Evolutionary conservation across 2,329 filamentous ascomycete species (phyloP).

Genomic region (Pestalotiopsis fici): DNA sequence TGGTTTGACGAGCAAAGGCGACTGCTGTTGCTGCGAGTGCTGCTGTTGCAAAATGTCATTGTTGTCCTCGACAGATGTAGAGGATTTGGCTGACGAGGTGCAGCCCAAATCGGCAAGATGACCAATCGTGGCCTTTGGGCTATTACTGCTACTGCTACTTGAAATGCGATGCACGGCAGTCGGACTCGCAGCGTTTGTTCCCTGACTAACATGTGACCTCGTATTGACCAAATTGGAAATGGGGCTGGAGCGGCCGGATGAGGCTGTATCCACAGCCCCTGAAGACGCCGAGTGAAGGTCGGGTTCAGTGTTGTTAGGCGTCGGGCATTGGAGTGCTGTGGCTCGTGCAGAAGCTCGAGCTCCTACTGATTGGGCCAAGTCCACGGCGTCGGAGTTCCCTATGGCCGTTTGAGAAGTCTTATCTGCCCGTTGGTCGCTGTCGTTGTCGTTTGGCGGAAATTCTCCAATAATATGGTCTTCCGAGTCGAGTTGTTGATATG

Average conservation of each 20-base stretch:
- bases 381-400: constrained; percentile 14
- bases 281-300: constrained; percentile 29
- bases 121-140: constrained; percentile 15
- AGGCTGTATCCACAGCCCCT: constrained; percentile 20
- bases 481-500: constrained; percentile 9
- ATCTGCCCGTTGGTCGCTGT: not conserved
- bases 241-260: constrained; percentile 16
- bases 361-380: constrained; percentile 29
- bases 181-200: constrained; percentile 11
- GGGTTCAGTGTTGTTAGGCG: constrained; percentile 25
- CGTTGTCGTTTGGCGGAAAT: not conserved
- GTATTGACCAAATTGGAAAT: constrained; percentile 11
- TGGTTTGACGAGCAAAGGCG: constrained; percentile 23
- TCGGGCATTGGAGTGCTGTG: constrained; percentile 14
- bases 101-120: not conserved
- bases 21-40: not conserved
- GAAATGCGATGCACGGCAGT: not conserved
- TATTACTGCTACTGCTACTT: not conserved
- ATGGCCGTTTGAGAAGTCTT: constrained; percentile 17
- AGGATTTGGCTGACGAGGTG: not conserved
- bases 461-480: not conserved
- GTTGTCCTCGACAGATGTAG: not conserved
- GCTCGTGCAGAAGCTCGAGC: constrained; percentile 28
- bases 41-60: not conserved
- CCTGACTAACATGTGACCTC: constrained; percentile 13